Percentiles rank a stretch among this genome's conserved stretches.
These are phyloP conservation scores for Colletotrichum limetticola DNA, from an alignment of 2,329 filamentous ascomycete genomes.

Conservation along the genomic window DNA sequence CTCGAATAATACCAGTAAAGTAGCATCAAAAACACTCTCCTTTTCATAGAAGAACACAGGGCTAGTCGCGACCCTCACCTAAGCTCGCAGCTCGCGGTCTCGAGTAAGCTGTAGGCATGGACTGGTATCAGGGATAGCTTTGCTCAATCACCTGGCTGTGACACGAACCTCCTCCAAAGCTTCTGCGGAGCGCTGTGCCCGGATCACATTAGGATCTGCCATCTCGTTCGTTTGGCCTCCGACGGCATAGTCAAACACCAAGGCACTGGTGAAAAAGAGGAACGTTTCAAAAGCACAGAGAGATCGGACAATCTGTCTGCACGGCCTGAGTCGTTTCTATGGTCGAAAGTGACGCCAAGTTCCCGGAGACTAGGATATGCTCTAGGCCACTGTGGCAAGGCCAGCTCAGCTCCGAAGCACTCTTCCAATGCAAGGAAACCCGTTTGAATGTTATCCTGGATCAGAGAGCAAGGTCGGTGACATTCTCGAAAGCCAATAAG, in stretches of 20 bases:
- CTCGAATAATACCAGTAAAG: background rate
- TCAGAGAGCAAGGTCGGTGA: no score
- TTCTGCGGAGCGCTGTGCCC: background rate
- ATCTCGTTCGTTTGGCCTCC: background rate
- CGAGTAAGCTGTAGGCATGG: background rate
- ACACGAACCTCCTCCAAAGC: background rate
- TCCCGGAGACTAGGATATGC: background rate
- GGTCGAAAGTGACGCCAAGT: background rate
- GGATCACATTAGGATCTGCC: background rate
- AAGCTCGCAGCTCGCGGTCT: background rate
- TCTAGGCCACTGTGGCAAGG: background rate
- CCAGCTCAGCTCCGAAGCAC: no score
- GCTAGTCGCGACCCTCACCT: background rate
- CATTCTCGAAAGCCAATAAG: no score
- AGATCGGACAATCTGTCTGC: slow-evolving; percentile 7
- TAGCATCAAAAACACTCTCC: background rate
- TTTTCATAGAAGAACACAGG: no score
- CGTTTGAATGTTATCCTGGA: no score
- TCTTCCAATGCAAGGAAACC: no score
- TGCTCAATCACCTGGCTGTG: background rate
- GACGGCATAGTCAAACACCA: background rate
- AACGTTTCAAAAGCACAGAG: slow-evolving; percentile 1
- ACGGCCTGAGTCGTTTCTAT: background rate
- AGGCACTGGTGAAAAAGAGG: background rate
- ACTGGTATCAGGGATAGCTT: background rate